Evolutionary conservation across 192 early-diverging fungal genomes (phyloP).

Genomic region (Helicostylum pulchrum): DNA sequence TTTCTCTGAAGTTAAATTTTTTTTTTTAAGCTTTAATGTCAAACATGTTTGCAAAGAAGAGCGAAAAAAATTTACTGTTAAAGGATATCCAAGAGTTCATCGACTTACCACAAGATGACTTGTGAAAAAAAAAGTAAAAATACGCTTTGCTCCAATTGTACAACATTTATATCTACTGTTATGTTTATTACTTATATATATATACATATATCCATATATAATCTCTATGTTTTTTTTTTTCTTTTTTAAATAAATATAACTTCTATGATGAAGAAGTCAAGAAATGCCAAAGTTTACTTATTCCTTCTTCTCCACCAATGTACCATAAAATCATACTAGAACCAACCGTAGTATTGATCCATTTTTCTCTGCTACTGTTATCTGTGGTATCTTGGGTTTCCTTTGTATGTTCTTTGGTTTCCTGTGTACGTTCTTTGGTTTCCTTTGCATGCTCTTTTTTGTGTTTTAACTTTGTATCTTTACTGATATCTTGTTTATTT

Average conservation of each 20-base stretch:
- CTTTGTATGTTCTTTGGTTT: not conserved
- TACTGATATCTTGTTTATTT: not conserved
- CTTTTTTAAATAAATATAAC: not conserved
- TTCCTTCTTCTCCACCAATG: constrained; percentile 9
- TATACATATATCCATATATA: constrained; percentile 1
- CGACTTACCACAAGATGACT: constrained; percentile 10
- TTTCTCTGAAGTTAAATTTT: too few species aligned
- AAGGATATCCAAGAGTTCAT: constrained; percentile 29
- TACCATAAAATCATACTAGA: constrained; percentile 13
- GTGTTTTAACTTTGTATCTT: not conserved
- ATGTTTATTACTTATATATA: constrained; percentile 1
- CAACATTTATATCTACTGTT: not conserved
- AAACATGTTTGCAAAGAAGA: constrained; percentile 7
- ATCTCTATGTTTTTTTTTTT: not conserved
- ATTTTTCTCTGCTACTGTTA: not conserved
- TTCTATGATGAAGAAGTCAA: constrained; percentile 3
- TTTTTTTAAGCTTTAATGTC: constrained; percentile 19
- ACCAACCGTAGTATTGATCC: not conserved
- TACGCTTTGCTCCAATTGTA: too few species aligned
- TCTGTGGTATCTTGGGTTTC: not conserved
- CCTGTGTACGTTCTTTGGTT: not conserved
- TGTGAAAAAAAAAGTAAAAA: too few species aligned
- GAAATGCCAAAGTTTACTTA: constrained; percentile 6
- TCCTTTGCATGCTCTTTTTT: not conserved
- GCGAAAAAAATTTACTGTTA: constrained; percentile 11